Evolutionary conservation across 1,139 yeast species (phyloP).

Genomic region (Eremothecium sinecaudum): DNA sequence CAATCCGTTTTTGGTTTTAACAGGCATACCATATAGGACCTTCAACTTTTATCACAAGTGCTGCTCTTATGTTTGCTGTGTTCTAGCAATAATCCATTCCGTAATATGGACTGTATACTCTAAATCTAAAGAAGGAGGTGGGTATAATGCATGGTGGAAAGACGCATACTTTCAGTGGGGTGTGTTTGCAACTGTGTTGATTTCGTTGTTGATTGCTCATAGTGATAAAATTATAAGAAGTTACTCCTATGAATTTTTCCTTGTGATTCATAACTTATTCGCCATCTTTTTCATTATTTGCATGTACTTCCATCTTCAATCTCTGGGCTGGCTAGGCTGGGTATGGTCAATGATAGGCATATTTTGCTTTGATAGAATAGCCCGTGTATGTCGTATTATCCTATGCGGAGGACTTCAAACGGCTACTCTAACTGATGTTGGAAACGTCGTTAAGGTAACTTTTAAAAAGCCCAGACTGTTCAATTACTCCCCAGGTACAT

Average conservation of each 20-base stretch:
- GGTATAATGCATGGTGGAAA: conserved; percentile 21
- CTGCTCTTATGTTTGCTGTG: conserved; percentile 33
- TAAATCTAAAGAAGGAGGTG: conserved; percentile 21
- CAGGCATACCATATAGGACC: conserved; percentile 41
- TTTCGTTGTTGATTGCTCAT: conserved; percentile 38
- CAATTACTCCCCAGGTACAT: conserved; percentile 54
- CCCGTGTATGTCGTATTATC: conserved; percentile 31
- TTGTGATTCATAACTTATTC: conserved; percentile 33
- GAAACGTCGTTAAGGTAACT: conserved; percentile 35
- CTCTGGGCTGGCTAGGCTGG: conserved; percentile 40
- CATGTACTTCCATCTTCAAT: conserved; percentile 36
- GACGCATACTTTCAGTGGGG: conserved; percentile 37
- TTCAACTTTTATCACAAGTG: conserved; percentile 43
- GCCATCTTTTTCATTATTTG: conserved; percentile 32
- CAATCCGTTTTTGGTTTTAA: conserved; percentile 43
- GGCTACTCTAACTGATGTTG: conserved; percentile 28
- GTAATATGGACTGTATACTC: conserved; percentile 40
- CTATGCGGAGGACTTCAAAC: conserved; percentile 34
- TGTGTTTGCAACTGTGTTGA: conserved; percentile 38
- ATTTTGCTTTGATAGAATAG: conserved; percentile 34
- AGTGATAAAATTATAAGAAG: conserved; percentile 39
- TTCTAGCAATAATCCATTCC: conserved; percentile 40
- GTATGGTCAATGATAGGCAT: conserved; percentile 35
- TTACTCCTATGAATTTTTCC: conserved; percentile 37
- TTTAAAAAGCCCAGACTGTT: conserved; percentile 36